Conservation (phyloP, 768 basidiomycete species). For the Boletus sensibilis region DNA sequence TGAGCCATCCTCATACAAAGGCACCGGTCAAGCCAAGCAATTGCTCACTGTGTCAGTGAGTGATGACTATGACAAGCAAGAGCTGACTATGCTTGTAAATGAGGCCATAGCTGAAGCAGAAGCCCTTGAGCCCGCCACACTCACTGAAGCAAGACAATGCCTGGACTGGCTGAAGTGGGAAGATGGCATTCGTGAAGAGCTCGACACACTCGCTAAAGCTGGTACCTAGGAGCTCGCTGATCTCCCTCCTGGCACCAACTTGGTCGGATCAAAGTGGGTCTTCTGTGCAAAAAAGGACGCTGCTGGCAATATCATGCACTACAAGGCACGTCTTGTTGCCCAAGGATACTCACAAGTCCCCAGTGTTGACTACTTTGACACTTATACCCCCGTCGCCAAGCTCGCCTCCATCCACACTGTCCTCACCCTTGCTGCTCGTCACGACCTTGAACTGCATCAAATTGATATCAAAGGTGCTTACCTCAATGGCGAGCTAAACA, state of each 20-base stretch:
- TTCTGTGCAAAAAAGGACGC: background rate
- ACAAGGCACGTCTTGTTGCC: background rate
- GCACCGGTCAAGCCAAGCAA: no score
- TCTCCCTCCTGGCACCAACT: background rate
- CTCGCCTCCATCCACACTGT: background rate
- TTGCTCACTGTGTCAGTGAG: no score
- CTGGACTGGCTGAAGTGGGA: background rate
- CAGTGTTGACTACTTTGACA: background rate
- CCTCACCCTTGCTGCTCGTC: background rate
- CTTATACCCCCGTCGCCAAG: background rate
- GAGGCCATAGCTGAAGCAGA: background rate
- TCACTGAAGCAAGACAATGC: background rate
- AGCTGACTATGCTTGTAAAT: background rate
- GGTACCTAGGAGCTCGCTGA: background rate
- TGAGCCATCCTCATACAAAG: no score
- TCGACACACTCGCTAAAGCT: background rate
- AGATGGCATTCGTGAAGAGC: background rate
- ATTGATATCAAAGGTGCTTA: background rate
- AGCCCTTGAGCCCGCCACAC: background rate
- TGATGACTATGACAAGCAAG: background rate
- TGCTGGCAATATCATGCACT: background rate
- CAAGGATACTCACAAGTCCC: background rate
- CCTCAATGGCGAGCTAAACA: background rate
- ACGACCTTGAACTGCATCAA: no score
- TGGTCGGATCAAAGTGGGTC: background rate